Evolutionary conservation across 495 filamentous ascomycete genomes (phyloP), one percentile per base, ranked within the genome.

Genomic region (Lentithecium fluviatile): DNA sequence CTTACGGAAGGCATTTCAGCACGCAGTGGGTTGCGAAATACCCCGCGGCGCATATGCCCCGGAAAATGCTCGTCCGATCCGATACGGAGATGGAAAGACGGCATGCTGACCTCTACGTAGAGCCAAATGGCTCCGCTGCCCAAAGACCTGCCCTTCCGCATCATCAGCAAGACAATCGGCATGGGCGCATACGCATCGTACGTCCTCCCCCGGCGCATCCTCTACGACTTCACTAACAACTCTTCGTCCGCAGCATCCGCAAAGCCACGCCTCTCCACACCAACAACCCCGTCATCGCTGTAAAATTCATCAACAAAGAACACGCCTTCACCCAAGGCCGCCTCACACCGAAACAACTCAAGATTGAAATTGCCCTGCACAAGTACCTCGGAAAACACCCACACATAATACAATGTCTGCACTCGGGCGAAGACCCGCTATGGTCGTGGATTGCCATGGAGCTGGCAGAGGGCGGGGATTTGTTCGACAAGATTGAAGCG

Each of bases 391-490:
- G 88, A 37, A 87, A 89, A 58, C 94, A 99, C 71, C 81, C 85
- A 45, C 97, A 97, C 73, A 86, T 99, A 52, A 96, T 99, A 64
- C 85, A 88, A 67, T 97, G 90, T 79, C 92, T 92, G 65, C 84
- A 85, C 32, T 86, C 83, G 2, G 94, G 90, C 51, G 91, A 97
- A 71, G 92, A 99, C 70, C 71, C 78, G 2, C 75, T 85, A n/a
- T 99, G 95, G 95, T 81, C 85, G 66, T 99, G 93, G 93, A 95
- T 99, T 68, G 91, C 90, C 13, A 97, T 99, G 91, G 94, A 99
- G 72, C 85, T 90, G 66, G 94, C 94, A 43, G 90, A 93, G 62
- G 94, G 94, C 42, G 94, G 94, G 13, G 94, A 99, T 72, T 82
- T 99, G 12, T 99, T 99, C 76, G 94, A 98, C 82, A 98, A 98